These are phyloP conservation scores for Annulohypoxylon moriforme DNA, from an alignment of 495 filamentous ascomycete species.

Conservation along the genomic window DNA sequence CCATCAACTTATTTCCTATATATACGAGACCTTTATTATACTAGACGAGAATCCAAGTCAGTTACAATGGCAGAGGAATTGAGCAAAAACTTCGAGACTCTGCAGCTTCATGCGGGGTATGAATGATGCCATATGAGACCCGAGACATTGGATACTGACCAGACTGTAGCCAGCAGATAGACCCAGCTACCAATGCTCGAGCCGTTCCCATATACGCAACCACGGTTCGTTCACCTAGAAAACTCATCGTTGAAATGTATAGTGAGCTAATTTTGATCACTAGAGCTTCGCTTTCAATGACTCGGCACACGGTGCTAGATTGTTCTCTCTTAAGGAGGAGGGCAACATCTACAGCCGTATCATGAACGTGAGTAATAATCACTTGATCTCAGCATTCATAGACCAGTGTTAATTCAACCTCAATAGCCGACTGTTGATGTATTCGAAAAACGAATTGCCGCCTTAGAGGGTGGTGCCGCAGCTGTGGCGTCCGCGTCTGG, in stretches of 20 bases:
- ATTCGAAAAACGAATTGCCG: slow-evolving; percentile 96
- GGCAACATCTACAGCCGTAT: slow-evolving; percentile 99
- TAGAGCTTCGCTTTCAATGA: slow-evolving; percentile 96
- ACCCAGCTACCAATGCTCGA: slow-evolving; percentile 86
- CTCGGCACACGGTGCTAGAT: slow-evolving; percentile 93
- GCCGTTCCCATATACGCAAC: slow-evolving; percentile 98
- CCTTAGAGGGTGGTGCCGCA: slow-evolving; percentile 92
- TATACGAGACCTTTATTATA: neutral
- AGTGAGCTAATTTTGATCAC: slow-evolving; percentile 17
- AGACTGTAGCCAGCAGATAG: slow-evolving; percentile 76
- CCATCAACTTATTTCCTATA: slow-evolving; percentile 13
- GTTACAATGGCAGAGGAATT: slow-evolving; percentile 49
- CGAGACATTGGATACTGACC: slow-evolving; percentile 27
- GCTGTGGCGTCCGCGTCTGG: slow-evolving; percentile 91
- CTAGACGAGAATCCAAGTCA: neutral
- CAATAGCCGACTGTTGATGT: slow-evolving; percentile 92
- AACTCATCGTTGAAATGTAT: neutral
- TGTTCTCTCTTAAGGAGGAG: slow-evolving; percentile 97
- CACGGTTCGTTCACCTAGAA: slow-evolving; percentile 65
- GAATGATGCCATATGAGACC: slow-evolving; percentile 31
- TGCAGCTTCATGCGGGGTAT: slow-evolving; percentile 96
- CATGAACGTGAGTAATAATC: slow-evolving; percentile 74
- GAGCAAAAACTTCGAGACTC: slow-evolving; percentile 82
- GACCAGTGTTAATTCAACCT: slow-evolving; percentile 2
- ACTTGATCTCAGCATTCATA: neutral